phyloP scores from a whole-genome alignment of 2,329 filamentous ascomycete genomes.

The Coniochaeta sp. region DNA sequence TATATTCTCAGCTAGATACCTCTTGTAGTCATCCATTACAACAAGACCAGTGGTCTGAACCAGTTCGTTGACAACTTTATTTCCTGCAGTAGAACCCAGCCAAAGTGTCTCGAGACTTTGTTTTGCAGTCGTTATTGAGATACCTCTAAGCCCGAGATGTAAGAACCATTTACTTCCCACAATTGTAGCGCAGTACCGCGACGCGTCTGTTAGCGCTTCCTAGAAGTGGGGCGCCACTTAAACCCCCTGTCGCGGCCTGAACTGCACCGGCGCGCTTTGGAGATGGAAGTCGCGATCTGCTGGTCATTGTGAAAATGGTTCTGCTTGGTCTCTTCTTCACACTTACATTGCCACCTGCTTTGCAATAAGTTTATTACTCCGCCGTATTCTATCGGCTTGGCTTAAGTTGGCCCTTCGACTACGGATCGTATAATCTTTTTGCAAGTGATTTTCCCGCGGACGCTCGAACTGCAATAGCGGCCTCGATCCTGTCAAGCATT shows the following conservation, averaged over 20 bases:
- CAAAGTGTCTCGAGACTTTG: background rate
- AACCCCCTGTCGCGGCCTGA: background rate
- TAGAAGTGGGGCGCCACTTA: background rate
- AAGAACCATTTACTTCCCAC: too few species aligned
- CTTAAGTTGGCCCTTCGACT: too few species aligned
- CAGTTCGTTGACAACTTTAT: background rate
- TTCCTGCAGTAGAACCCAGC: background rate
- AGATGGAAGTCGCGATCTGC: background rate
- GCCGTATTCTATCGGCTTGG: too few species aligned
- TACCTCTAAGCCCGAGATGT: too few species aligned
- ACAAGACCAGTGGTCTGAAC: background rate
- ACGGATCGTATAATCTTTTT: too few species aligned
- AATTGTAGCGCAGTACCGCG: background rate
- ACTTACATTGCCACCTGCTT: too few species aligned
- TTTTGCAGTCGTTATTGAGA: too few species aligned
- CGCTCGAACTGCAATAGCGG: background rate
- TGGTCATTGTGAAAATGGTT: background rate
- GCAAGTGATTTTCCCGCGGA: background rate
- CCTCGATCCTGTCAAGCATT: background rate
- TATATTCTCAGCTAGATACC: slow-evolving; percentile 67
- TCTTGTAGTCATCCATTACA: slow-evolving; percentile 55
- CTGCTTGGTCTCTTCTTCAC: background rate
- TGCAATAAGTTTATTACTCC: too few species aligned
- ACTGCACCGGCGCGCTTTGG: background rate
- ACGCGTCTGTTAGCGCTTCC: background rate